phyloP scores from a whole-genome alignment of 352 stramenopile species.

The Pythium guiyangense region DNA sequence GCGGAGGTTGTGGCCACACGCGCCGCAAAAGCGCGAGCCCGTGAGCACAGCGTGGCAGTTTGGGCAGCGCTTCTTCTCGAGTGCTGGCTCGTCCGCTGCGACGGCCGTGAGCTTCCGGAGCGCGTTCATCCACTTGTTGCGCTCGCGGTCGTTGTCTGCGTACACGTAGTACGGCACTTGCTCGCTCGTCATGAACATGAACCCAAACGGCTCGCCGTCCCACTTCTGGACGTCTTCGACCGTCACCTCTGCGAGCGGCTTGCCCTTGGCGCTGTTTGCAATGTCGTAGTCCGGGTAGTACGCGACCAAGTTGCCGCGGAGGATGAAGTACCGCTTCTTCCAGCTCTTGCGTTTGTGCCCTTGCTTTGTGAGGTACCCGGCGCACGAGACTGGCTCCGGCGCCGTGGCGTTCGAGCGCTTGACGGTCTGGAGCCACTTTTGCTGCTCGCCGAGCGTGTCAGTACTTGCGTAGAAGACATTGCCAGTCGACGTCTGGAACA shows the following conservation, averaged over 20 bases:
- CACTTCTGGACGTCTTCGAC: slow-evolving; percentile 84
- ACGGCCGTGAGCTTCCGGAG: slow-evolving; percentile 72
- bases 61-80: slow-evolving; percentile 80
- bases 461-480: slow-evolving; percentile 84
- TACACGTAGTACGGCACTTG: slow-evolving; percentile 90
- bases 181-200: slow-evolving; percentile 89
- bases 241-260: slow-evolving; percentile 70
- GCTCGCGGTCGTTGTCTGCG: slow-evolving; percentile 84
- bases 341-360: slow-evolving; percentile 89
- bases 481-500: slow-evolving; percentile 83
- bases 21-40: slow-evolving; percentile 83
- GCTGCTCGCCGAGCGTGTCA: slow-evolving; percentile 68
- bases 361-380: slow-evolving; percentile 86
- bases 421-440: slow-evolving; percentile 79
- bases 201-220: slow-evolving; percentile 83
- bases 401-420: slow-evolving; percentile 65
- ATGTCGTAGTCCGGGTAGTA: slow-evolving; percentile 88
- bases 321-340: slow-evolving; percentile 89
- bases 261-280: slow-evolving; percentile 75
- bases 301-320: slow-evolving; percentile 66
- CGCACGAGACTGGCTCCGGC: slow-evolving; percentile 72
- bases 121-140: slow-evolving; percentile 86
- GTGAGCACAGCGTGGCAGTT: slow-evolving; percentile 85
- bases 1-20: slow-evolving; percentile 83
- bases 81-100: slow-evolving; percentile 55